Evolutionary conservation across 192 early-diverging fungal species (phyloP), one percentile per base, ranked within the genome.

Genomic region (Globomyces pollinis-pini): DNA sequence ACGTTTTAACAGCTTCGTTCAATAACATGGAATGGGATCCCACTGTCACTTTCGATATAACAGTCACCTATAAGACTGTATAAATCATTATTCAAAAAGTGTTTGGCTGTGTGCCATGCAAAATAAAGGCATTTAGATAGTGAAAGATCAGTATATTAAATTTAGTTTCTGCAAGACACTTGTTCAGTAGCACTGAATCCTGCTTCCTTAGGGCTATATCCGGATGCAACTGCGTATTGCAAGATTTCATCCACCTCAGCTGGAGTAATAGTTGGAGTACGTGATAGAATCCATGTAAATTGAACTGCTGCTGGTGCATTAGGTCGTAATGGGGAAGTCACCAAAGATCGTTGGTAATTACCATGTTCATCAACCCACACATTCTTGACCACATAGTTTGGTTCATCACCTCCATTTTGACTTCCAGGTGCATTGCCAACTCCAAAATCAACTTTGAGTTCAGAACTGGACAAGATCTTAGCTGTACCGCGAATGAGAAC

Each of bases 391-490:
- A 28, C 28, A 15, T 49, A 49, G 45, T 49, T 49, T 23, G 45
- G 24, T 28, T 26, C 45, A 12, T 18, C 23, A 7, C 28, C 28
- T 13, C 45, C 45, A 1, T 29, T 29, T 8, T 13, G 13, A 0
- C 24, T 20, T 5, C 8, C 32, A 11, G 20, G 29, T 33, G 21
- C 12, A n/a, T n/a, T n/a, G n/a, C n/a, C n/a, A n/a, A n/a, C n/a
- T n/a, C n/a, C n/a, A 24, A 56, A 56, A 34, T 16, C 21, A 5
- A 49, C 45, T 49, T 59, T 43, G 0, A 59, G 53, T 56, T 56
- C 21, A 23, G 21, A 20, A 11, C 21, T 6, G 35, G 53, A 53
- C 13, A 50, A 21, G 2, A n/a, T n/a, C 32, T 33, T 26, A 18
- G 23, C 29, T 26, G 12, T 28, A 11, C 45, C 45, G 8, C 11